These are phyloP conservation scores for Colletotrichum melonis DNA, from an alignment of 2,329 filamentous ascomycete genomes.

Conservation along the genomic window DNA sequence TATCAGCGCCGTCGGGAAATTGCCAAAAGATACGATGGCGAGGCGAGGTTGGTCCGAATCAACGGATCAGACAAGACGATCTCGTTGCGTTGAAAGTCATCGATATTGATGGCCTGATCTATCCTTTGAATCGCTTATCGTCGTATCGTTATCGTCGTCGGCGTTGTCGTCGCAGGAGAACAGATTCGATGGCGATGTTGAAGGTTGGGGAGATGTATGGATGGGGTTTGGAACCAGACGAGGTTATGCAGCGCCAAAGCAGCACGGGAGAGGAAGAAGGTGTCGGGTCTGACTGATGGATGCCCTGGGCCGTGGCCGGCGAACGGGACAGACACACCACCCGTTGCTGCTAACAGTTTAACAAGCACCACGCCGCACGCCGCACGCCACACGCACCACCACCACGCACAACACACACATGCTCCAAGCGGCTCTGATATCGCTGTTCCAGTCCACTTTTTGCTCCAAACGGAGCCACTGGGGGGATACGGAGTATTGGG, in stretches of 20 bases:
- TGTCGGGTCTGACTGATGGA: constrained; percentile 7
- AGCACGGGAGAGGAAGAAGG: constrained; percentile 10
- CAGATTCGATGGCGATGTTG: background rate
- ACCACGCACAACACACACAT: background rate
- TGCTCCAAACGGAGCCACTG: constrained; percentile 10
- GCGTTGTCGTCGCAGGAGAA: constrained; percentile 1
- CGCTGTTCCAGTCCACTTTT: constrained; percentile 22
- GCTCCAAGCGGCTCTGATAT: constrained; percentile 28
- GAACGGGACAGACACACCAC: constrained; percentile 8
- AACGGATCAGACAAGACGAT: constrained; percentile 23
- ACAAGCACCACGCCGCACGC: background rate
- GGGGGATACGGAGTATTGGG: background rate
- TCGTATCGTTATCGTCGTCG: constrained; percentile 25
- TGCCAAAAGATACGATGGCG: constrained; percentile 2
- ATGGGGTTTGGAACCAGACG: background rate
- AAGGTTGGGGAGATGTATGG: background rate
- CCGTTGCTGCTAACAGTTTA: background rate
- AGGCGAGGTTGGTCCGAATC: constrained; percentile 18
- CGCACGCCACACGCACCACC: no score
- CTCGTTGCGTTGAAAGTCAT: constrained; percentile 12
- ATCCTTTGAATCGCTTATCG: background rate
- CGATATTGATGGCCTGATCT: background rate
- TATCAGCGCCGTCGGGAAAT: constrained; percentile 7
- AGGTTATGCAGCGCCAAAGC: constrained; percentile 13
- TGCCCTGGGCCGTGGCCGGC: constrained; percentile 6